phyloP scores from a whole-genome alignment of 305 asterid species.

The Fraxinus sp. region DNA sequence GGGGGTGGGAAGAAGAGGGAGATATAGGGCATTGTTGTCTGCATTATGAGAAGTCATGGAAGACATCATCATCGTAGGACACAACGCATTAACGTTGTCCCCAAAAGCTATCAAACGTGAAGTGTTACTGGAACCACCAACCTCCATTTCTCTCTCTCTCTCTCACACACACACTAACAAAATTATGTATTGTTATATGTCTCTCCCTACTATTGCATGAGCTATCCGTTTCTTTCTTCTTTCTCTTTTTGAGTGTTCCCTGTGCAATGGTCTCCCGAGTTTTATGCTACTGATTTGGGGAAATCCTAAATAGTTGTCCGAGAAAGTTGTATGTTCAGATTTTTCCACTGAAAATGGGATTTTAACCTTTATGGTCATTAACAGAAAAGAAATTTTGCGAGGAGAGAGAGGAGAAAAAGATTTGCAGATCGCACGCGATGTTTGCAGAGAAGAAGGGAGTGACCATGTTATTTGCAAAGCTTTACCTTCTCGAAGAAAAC shows the following conservation, averaged over 20 bases:
- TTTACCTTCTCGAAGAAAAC: constrained; percentile 58
- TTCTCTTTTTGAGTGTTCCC: not conserved
- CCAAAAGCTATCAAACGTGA: constrained; percentile 3
- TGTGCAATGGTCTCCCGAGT: constrained; percentile 8
- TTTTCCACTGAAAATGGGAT: not conserved
- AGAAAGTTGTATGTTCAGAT: not conserved
- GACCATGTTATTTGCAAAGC: constrained; percentile 18
- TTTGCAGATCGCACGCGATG: constrained; percentile 11
- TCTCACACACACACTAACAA: not conserved
- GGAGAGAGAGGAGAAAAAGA: not conserved
- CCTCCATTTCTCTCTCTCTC: not conserved
- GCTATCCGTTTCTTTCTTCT: not conserved
- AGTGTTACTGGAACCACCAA: constrained; percentile 10
- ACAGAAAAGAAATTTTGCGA: not conserved
- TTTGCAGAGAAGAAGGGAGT: not conserved
- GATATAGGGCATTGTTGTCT: not conserved
- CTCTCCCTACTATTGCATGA: not conserved
- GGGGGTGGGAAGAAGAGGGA: not conserved
- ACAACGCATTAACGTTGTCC: constrained; percentile 6
- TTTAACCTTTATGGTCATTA: not conserved
- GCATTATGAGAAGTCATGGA: not conserved
- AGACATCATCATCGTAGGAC: constrained; percentile 8
- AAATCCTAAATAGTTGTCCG: not conserved
- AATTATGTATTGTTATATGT: not conserved
- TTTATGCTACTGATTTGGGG: constrained; percentile 10